Conservation (phyloP, 345 rosid species). For the Capsella bursapastoris region DNA sequence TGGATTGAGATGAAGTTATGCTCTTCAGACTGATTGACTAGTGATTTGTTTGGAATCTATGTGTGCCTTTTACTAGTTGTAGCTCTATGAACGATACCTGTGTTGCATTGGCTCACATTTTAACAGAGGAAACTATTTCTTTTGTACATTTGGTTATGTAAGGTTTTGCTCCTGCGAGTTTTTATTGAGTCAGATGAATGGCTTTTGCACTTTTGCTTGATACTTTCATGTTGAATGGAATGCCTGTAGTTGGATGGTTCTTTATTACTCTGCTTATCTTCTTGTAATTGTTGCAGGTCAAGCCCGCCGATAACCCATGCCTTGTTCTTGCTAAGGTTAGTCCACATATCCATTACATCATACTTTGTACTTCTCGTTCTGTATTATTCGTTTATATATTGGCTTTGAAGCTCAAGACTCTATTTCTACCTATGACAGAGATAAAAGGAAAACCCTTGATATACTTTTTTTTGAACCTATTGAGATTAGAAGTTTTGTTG, state of each 20-base stretch:
- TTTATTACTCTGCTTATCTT: conserved; percentile 20
- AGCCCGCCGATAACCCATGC: conserved; percentile 60
- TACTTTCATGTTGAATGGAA: conserved; percentile 1
- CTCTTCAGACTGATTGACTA: not conserved
- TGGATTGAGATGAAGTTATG: not conserved
- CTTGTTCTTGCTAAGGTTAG: conserved; percentile 69
- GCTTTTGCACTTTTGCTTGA: conserved; percentile 2
- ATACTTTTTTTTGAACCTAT: too few relatives aligned
- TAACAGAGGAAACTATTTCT: not conserved
- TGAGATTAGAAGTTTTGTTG: conserved; percentile 3
- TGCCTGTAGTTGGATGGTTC: not conserved
- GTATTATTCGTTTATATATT: not conserved
- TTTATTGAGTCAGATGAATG: conserved; percentile 14
- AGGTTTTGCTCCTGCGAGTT: not conserved
- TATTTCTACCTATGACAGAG: not conserved
- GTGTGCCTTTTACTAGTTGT: not conserved
- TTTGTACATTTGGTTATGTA: not conserved
- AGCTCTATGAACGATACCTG: not conserved
- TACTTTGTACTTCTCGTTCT: not conserved
- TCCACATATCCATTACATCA: not conserved
- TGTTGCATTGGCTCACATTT: not conserved
- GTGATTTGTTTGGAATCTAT: not conserved
- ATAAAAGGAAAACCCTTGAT: not conserved
- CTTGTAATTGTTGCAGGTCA: conserved; percentile 59
- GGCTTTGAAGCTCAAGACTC: conserved; percentile 4